Percentiles rank a stretch among this genome's conserved stretches.
phyloP scores from a whole-genome alignment of 768 basidiomycete species.

The Leucocoprinus leucothites region DNA sequence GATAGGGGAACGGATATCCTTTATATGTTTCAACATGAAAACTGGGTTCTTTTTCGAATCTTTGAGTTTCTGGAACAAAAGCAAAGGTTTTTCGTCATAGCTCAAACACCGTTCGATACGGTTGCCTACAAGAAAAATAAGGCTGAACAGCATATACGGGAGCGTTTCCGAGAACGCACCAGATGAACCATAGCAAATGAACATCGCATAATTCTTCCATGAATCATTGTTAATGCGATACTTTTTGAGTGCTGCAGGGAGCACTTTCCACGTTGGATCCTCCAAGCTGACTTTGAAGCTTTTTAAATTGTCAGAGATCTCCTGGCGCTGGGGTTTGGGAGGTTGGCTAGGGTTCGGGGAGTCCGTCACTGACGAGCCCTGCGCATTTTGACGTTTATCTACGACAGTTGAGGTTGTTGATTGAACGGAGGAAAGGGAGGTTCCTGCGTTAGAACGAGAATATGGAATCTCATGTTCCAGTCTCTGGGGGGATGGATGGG shows the following conservation, averaged over 20 bases:
- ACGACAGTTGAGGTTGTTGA: conserved; percentile 22
- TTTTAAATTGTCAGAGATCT: conserved; percentile 77
- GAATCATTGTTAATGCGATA: conserved; percentile 98
- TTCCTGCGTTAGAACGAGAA: conserved; percentile 29
- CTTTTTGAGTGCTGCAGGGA: conserved; percentile 97
- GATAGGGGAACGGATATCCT: conserved; percentile 96
- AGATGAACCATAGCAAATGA: conserved; percentile 94
- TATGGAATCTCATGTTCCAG: conserved; percentile 65
- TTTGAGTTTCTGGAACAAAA: conserved; percentile 96
- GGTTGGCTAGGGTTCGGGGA: conserved; percentile 29
- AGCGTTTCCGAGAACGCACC: conserved; percentile 46
- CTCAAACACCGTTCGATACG: conserved; percentile 91
- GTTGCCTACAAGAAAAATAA: conserved; percentile 41
- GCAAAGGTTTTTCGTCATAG: conserved; percentile 96
- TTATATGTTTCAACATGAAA: conserved; percentile 97
- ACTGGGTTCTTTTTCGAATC: conserved; percentile 98
- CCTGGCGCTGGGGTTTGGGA: conserved; percentile 54
- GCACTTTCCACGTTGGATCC: conserved; percentile 97
- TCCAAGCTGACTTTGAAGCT: conserved; percentile 97
- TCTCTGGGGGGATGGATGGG: conserved; percentile 76
- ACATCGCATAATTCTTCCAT: conserved; percentile 99
- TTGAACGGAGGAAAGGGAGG: conserved; percentile 21
- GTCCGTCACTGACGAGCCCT: conserved; percentile 26
- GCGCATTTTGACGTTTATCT: conserved; percentile 23
- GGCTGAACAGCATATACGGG: background rate